Evolutionary conservation across 2,329 filamentous ascomycete genomes (phyloP), one percentile per base, ranked within the genome.

Genomic region (Xylariaceae sp.): DNA sequence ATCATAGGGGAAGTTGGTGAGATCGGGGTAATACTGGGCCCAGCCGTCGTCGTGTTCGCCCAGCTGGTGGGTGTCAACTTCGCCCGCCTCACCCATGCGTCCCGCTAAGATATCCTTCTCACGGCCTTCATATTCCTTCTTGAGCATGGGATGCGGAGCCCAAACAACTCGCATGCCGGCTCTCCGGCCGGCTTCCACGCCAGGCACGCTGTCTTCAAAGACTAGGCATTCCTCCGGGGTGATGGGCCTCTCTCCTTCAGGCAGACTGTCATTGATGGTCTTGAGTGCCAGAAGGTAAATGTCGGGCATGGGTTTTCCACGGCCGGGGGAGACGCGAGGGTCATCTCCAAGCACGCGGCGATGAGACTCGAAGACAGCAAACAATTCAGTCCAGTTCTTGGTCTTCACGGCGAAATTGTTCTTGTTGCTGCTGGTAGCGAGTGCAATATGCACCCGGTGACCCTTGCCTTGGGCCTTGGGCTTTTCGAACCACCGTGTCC

Each of bases 141-240:
- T 77, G 49, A 99, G 74, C 66, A 83, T 88, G 1, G 84, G 82
- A 72, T 97, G 91, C 21, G 94, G 94, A 63, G 84, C 87, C 94
- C 94, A 99, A 1, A 96, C 78, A 12, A 95, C 91, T 61, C 92
- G 84, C 92, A 97, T 97, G 0, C 92, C 92, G 0, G 94, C 94
- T 61, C 94, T 83, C 49, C 94, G 78, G 4, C 91, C 94, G 2
- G 90, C 84, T 73, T 99, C 94, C 2, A 96, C 90, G 3, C 94
- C 94, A 0, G 91, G 89, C 1, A 97, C 92, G 43, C 87, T 89
- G 71, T 99, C 94, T 73, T 99, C 94, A 65, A 99, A 97, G 0
- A 97, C 94, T 15, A 99, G 77, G 68, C 94, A 97, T 71, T 97
- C 92, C 61, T 88, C 87, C 0, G 91, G 90, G 50, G 68, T 77